Conservation (phyloP, 2,329 filamentous ascomycete species). For the Colletotrichum sp. region DNA sequence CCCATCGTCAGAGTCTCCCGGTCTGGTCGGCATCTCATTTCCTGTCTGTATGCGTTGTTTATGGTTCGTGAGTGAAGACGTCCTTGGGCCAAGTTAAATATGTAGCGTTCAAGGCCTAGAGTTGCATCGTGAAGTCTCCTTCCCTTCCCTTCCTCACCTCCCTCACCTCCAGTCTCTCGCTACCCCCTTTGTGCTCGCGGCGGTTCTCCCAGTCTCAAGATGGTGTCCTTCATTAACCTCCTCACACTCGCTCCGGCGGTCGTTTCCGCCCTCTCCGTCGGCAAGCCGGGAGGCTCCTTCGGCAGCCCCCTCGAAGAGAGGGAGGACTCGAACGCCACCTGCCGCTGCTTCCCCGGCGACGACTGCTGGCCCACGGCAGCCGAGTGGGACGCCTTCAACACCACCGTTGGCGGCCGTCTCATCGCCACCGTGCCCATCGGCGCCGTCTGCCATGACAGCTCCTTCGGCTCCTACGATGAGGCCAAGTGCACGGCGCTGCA, state of each 20-base stretch:
- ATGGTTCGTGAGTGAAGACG: background rate
- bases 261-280: constrained; percentile 6
- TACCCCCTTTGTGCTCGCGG: background rate
- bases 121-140: background rate
- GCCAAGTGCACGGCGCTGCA: constrained; percentile 46
- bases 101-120: background rate
- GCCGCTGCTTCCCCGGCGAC: constrained; percentile 57
- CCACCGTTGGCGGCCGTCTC: constrained; percentile 53
- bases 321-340: constrained; percentile 26
- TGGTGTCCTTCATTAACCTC: constrained; percentile 16
- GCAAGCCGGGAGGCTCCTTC: background rate
- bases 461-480: constrained; percentile 55
- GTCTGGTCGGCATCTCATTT: background rate
- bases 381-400: constrained; percentile 56
- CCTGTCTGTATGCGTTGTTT: background rate
- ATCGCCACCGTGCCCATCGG: constrained; percentile 57
- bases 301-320: background rate
- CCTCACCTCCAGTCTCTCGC: background rate
- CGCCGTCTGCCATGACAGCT: constrained; percentile 53
- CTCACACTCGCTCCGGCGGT: constrained; percentile 10
- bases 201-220: background rate
- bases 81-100: background rate
- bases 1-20: background rate
- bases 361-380: constrained; percentile 53
- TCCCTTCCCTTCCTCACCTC: background rate